Conservation (phyloP, 192 early-diverging fungal genomes). For the Chytriomyces hyalinus region DNA sequence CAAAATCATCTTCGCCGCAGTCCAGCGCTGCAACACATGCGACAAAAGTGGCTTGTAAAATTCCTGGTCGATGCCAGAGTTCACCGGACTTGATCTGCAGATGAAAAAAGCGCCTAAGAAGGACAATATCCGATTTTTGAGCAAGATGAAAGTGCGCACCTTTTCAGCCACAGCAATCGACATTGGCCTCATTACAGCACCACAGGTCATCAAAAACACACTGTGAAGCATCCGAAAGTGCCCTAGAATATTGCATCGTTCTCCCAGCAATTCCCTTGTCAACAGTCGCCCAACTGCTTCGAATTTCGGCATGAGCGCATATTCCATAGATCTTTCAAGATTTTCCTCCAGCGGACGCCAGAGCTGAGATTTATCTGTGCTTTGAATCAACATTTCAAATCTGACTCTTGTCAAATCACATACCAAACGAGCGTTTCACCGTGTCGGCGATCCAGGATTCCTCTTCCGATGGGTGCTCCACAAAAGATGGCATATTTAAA, state of each 20-base stretch:
- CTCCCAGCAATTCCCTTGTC: slow-evolving; percentile 1
- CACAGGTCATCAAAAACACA: slow-evolving; percentile 32
- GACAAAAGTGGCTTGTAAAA: slow-evolving; percentile 19
- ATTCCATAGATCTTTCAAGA: background rate
- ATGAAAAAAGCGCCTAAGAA: background rate
- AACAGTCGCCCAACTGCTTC: slow-evolving; percentile 10
- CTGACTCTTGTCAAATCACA: too few species aligned
- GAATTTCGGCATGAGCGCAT: slow-evolving; percentile 4
- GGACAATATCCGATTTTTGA: background rate
- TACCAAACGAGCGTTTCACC: too few species aligned
- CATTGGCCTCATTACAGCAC: slow-evolving; percentile 12
- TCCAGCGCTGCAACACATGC: slow-evolving; percentile 15
- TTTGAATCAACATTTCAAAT: background rate
- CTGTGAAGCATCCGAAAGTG: slow-evolving; percentile 24
- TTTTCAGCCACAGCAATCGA: slow-evolving; percentile 15
- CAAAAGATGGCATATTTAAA: too few species aligned
- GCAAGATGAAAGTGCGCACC: background rate
- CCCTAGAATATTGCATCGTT: background rate
- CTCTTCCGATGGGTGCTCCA: too few species aligned
- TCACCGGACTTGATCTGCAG: slow-evolving; percentile 18
- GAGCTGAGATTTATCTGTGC: slow-evolving; percentile 14
- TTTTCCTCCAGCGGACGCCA: slow-evolving; percentile 24
- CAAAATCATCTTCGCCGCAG: background rate
- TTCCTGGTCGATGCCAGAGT: slow-evolving; percentile 18
- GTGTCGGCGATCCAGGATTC: too few species aligned